phyloP scores from a whole-genome alignment of 139 green algal genomes.

The Coccomyxa sp. region DNA sequence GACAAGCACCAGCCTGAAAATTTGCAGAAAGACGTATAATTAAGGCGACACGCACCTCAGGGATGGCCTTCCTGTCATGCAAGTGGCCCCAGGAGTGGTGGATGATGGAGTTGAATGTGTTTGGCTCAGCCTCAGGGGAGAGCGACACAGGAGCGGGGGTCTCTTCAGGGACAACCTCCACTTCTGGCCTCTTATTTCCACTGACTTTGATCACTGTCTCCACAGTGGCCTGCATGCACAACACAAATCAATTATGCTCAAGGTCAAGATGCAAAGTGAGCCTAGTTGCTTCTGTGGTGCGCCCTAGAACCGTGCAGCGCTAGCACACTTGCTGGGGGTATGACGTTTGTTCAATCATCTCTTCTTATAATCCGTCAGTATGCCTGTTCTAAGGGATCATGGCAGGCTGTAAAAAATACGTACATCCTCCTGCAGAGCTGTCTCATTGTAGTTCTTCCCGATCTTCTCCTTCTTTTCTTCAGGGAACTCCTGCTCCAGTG shows the following conservation, averaged over 20 bases:
- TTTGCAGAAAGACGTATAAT: no score
- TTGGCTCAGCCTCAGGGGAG: background rate
- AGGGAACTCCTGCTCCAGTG: conserved; percentile 63
- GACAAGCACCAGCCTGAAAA: no score
- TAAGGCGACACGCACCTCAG: background rate
- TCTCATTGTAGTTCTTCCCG: conserved; percentile 64
- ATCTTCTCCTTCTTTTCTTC: conserved; percentile 38
- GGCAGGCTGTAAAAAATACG: background rate
- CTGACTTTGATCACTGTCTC: conserved; percentile 65
- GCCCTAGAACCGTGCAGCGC: no score
- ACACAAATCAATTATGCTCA: background rate
- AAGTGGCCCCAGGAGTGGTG: conserved; percentile 1
- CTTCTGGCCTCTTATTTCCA: conserved; percentile 28
- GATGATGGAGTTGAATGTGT: background rate
- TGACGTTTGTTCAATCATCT: no score
- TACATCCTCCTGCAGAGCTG: conserved; percentile 32
- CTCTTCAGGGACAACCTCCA: background rate
- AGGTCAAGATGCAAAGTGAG: background rate
- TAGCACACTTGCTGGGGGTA: no score
- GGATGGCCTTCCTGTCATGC: background rate
- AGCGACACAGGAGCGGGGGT: background rate
- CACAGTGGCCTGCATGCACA: conserved; percentile 35
- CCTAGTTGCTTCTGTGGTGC: no score
- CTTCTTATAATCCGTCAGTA: no score
- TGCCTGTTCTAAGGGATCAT: no score